Percentiles rank a stretch among this genome's conserved stretches.
These are phyloP conservation scores for Yamadazyma sp. DNA, from an alignment of 1,139 yeast genomes.

Conservation along the genomic window DNA sequence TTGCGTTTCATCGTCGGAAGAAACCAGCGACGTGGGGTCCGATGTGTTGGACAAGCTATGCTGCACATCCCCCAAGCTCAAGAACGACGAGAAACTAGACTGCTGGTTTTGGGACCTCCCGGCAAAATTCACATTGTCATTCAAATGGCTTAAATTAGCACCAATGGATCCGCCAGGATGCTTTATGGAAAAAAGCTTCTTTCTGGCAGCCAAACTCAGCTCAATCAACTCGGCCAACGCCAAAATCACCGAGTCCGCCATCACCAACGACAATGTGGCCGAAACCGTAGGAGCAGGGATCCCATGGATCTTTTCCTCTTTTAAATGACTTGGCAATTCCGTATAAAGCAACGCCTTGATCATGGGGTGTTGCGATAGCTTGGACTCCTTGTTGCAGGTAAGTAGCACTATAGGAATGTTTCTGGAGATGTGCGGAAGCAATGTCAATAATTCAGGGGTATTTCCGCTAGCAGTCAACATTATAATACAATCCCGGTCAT, in stretches of 20 bases:
- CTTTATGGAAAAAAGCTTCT: constrained; percentile 58
- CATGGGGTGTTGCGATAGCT: constrained; percentile 43
- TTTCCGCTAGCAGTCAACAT: constrained; percentile 81
- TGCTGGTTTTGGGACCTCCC: background rate
- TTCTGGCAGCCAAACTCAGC: constrained; percentile 53
- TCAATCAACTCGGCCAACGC: constrained; percentile 71
- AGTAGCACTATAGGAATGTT: constrained; percentile 58
- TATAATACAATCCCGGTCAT: constrained; percentile 61
- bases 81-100: constrained; percentile 27
- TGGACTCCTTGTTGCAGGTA: constrained; percentile 57
- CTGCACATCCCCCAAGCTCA: constrained; percentile 30
- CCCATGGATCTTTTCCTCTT: constrained; percentile 72
- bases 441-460: constrained; percentile 68
- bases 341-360: constrained; percentile 59
- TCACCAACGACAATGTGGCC: constrained; percentile 70
- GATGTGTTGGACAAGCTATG: constrained; percentile 5
- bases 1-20: constrained; percentile 24
- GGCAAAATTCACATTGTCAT: constrained; percentile 21
- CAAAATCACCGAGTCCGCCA: constrained; percentile 78
- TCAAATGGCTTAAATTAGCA: constrained; percentile 42
- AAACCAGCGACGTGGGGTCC: constrained; percentile 15
- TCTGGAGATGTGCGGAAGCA: constrained; percentile 58
- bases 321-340: constrained; percentile 54
- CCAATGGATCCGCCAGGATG: constrained; percentile 96
- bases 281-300: constrained; percentile 87